Base-by-base conservation (phyloP, 2,329 filamentous ascomycete genomes). In the Hortaea sp. region DNA sequence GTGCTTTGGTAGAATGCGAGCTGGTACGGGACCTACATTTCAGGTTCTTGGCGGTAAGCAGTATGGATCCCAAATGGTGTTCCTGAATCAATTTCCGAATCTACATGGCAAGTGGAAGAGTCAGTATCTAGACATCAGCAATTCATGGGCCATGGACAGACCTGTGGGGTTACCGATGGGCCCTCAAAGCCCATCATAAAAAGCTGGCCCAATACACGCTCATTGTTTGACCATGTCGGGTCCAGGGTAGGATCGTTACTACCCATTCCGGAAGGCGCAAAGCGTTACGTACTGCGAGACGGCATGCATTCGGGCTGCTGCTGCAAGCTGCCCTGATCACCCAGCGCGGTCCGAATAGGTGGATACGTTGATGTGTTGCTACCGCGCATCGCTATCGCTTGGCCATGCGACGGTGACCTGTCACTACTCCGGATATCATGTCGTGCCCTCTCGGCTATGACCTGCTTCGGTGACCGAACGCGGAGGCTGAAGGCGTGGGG, bases 11-110 rank as follows among this genome's bases (percentile, higher is more conserved):
- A 29, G 2, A 5, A 20, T 20, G 20, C 20, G 4, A 47, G 28
- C 20, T 41, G 27, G 41, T 29, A 37, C 28, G 37, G n/a, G 27
- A 59, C 74, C 65, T 67, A 90, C 86, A 86, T 74, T 87, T 88
- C 45, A 90, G 72, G 56, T 92, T 92, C 70, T 89, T 90, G 51
- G 85, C 85, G 35, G 85, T 89, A 51, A 92, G 69, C 49, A 88
- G 73, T 60, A 97, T 85, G 44, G 88, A 92, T 46, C 92, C 92
- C 41, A 98, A 75, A 64, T 97, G 85, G 63, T 90, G 81, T 55
- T 87, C 77, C 63, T 86, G 81, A 59, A 94, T 92, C 55, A 89
- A 76, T 57, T 79, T 82, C 54, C 79, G 80, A 63, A 92, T 88
- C 66, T 89, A 85, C 50, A 20, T 29, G n/a, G 12, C 29, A 37